These are phyloP conservation scores for Omphalotus guepiniiformis DNA, from an alignment of 768 basidiomycete genomes.

Conservation along the genomic window DNA sequence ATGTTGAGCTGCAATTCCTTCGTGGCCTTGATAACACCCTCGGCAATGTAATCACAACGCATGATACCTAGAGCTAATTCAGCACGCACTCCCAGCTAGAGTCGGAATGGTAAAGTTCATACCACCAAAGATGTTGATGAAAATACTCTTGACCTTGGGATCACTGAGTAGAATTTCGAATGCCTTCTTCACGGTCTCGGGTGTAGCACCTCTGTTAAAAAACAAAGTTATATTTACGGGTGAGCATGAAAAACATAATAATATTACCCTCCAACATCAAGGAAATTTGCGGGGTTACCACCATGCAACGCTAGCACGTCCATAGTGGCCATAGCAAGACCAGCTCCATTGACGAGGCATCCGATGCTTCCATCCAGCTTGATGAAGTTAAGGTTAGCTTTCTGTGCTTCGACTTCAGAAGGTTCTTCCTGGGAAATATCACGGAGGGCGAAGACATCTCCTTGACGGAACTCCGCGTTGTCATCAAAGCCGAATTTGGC, in stretches of 20 bases:
- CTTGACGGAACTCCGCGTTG: slow-evolving; percentile 97
- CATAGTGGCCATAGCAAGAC: slow-evolving; percentile 99
- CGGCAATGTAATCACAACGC: slow-evolving; percentile 98
- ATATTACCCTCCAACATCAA: slow-evolving; percentile 89
- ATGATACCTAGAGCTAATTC: slow-evolving; percentile 66
- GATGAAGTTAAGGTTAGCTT: slow-evolving; percentile 96
- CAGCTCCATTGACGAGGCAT: slow-evolving; percentile 97
- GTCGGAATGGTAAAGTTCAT: slow-evolving; percentile 14
- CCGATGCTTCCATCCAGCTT: slow-evolving; percentile 97
- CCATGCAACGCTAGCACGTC: slow-evolving; percentile 97
- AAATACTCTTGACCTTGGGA: slow-evolving; percentile 94
- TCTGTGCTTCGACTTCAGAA: slow-evolving; percentile 96
- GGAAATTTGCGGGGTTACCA: slow-evolving; percentile 96
- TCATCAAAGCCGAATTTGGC: slow-evolving; percentile 99
- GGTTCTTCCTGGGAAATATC: slow-evolving; percentile 95
- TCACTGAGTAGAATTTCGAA: slow-evolving; percentile 93
- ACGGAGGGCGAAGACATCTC: slow-evolving; percentile 82
- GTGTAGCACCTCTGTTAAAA: slow-evolving; percentile 78
- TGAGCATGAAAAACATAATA: background rate
- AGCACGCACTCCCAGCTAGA: background rate
- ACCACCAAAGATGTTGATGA: slow-evolving; percentile 98
- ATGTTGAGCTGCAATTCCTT: slow-evolving; percentile 83
- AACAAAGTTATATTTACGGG: background rate
- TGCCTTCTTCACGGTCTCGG: slow-evolving; percentile 99
- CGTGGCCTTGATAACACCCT: slow-evolving; percentile 97